phyloP scores from a whole-genome alignment of 306 rosid genomes.

The Vicia villosa region DNA sequence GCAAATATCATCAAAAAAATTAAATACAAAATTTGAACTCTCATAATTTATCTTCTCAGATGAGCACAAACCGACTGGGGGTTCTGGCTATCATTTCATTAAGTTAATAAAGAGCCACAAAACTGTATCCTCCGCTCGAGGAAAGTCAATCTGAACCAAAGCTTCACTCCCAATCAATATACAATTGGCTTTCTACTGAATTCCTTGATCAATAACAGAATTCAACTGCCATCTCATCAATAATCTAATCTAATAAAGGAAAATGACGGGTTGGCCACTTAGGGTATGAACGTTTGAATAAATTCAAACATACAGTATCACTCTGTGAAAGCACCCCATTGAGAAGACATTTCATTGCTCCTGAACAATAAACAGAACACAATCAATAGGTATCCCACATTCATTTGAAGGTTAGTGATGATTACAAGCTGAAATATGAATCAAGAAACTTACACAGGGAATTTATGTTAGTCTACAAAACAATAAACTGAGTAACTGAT shows the following conservation, averaged over 20 bases:
- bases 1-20: background rate
- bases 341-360: slow-evolving; percentile 81
- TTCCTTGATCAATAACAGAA: slow-evolving; percentile 25
- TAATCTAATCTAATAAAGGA: slow-evolving; percentile 54
- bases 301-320: slow-evolving; percentile 84
- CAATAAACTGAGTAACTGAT: background rate
- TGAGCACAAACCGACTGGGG: slow-evolving; percentile 1
- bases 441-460: background rate
- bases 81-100: background rate
- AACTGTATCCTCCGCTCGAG: slow-evolving; percentile 35
- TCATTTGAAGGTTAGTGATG: background rate
- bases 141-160: slow-evolving; percentile 73
- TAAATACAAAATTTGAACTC: background rate
- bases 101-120: slow-evolving; percentile 4
- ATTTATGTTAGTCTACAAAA: background rate
- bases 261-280: slow-evolving; percentile 71
- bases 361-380: slow-evolving; percentile 40
- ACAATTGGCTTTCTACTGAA: slow-evolving; percentile 44
- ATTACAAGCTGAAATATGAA: background rate
- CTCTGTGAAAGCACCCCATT: slow-evolving; percentile 81
- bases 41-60: slow-evolving; percentile 8
- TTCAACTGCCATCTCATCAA: slow-evolving; percentile 44
- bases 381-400: background rate
- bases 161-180: slow-evolving; percentile 79
- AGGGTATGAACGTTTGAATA: slow-evolving; percentile 88